Evolutionary conservation across 352 stramenopile species (phyloP).

Genomic region (Pythium aphanidermatum): DNA sequence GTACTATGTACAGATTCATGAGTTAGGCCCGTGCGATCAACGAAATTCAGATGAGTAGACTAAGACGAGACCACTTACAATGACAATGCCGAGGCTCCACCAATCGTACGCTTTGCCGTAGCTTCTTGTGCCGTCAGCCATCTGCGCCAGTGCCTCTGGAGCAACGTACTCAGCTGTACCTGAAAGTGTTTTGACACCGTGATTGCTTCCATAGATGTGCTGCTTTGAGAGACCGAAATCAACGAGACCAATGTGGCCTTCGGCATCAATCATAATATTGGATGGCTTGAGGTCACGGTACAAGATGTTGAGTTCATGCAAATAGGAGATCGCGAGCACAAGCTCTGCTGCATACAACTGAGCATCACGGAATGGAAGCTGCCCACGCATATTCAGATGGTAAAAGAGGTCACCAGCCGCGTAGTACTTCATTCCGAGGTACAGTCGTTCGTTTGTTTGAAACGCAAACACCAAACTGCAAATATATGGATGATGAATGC

Average conservation of each 20-base stretch:
- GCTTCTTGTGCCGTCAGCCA: slow-evolving; percentile 67
- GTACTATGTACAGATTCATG: too few relatives aligned
- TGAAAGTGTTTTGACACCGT: slow-evolving; percentile 82
- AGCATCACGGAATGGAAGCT: slow-evolving; percentile 51
- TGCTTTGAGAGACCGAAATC: slow-evolving; percentile 88
- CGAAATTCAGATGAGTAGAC: too few relatives aligned
- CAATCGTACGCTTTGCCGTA: slow-evolving; percentile 89
- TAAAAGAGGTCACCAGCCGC: slow-evolving; percentile 86
- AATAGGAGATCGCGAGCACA: slow-evolving; percentile 84
- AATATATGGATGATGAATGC: slow-evolving; percentile 86
- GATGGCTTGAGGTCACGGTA: slow-evolving; percentile 86
- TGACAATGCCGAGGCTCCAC: slow-evolving; percentile 84
- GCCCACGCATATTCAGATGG: slow-evolving; percentile 80
- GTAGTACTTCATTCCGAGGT: slow-evolving; percentile 90
- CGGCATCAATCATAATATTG: slow-evolving; percentile 87
- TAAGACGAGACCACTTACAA: slow-evolving; percentile 46
- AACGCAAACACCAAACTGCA: slow-evolving; percentile 85
- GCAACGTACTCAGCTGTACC: slow-evolving; percentile 86
- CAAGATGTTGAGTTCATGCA: slow-evolving; percentile 87
- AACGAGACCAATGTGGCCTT: slow-evolving; percentile 85
- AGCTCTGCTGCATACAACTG: slow-evolving; percentile 81
- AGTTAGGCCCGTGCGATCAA: too few relatives aligned
- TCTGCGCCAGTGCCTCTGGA: slow-evolving; percentile 77
- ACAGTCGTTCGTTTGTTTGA: slow-evolving; percentile 85
- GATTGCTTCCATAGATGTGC: slow-evolving; percentile 82